Evolutionary conservation across 129 eudicot species (phyloP).

Genomic region (Ambrosia artemisiifolia): DNA sequence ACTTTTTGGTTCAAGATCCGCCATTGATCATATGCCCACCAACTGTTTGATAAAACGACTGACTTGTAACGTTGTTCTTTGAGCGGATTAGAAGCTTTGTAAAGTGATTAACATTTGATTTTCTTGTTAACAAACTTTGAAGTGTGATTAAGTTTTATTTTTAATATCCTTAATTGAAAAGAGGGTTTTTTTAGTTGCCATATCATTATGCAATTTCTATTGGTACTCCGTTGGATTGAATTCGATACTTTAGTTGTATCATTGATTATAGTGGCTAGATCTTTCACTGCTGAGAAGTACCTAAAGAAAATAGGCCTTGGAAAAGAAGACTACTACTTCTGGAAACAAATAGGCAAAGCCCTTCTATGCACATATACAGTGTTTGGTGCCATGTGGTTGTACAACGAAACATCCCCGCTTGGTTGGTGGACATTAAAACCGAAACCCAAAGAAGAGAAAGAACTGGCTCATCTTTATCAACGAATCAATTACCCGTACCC

Average conservation of each 20-base stretch:
- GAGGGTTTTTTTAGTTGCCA: too few relatives aligned
- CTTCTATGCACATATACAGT: conserved; percentile 73
- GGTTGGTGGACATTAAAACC: conserved; percentile 98
- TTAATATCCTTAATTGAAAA: neutral
- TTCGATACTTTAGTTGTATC: conserved; percentile 6
- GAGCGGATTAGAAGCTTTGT: neutral
- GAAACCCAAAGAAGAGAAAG: conserved; percentile 84
- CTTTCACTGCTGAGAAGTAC: conserved; percentile 59
- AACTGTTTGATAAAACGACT: conserved; percentile 33
- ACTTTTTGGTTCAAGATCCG: too few relatives aligned
- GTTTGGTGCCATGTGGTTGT: conserved; percentile 73
- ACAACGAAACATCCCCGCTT: conserved; percentile 88
- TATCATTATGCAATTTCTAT: neutral
- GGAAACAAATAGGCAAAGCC: conserved; percentile 87
- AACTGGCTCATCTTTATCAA: conserved; percentile 77
- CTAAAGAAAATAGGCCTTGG: conserved; percentile 75
- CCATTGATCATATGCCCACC: neutral
- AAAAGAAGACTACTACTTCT: conserved; percentile 65
- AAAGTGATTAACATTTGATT: neutral
- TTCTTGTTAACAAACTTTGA: neutral
- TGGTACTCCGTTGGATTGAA: neutral
- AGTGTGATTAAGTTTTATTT: neutral
- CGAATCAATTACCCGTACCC: conserved; percentile 81
- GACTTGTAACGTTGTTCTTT: conserved; percentile 7
- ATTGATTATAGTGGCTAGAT: conserved; percentile 33